A percentile compares a stretch with the other conserved stretches of the same genome.
Conservation (phyloP, 2,329 filamentous ascomycete species). For the Penicillium sp. region DNA sequence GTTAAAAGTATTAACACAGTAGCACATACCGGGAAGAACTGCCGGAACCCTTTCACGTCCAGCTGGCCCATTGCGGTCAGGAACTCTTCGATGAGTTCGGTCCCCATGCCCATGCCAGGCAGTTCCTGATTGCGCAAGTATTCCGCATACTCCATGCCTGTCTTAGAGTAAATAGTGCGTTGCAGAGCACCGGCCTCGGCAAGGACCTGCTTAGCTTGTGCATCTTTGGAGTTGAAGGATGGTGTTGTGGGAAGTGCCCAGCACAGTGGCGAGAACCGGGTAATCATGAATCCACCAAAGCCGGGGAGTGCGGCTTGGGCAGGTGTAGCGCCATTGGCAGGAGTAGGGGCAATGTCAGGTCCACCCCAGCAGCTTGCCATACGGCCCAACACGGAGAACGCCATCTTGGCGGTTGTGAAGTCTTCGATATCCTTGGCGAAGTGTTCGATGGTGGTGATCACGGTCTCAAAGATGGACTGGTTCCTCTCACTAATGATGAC, state of each 20-base stretch:
- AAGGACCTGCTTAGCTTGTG: conserved; percentile 82
- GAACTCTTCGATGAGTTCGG: conserved; percentile 47
- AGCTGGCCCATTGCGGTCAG: conserved; percentile 43
- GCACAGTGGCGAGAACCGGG: conserved; percentile 80
- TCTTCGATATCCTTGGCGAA: conserved; percentile 75
- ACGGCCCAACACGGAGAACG: conserved; percentile 75
- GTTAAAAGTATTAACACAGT: neutral
- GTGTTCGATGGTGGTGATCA: conserved; percentile 80
- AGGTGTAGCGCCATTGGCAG: conserved; percentile 28
- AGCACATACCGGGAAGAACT: conserved; percentile 46
- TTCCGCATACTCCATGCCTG: conserved; percentile 72
- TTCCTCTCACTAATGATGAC: conserved; percentile 87
- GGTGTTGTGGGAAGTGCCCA: conserved; percentile 83
- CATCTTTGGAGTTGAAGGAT: conserved; percentile 79
- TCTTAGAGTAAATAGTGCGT: conserved; percentile 86
- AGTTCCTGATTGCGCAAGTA: conserved; percentile 47
- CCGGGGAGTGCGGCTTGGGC: conserved; percentile 63
- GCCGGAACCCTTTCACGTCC: conserved; percentile 47
- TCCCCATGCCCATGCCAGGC: conserved; percentile 48
- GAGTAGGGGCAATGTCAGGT: conserved; percentile 60
- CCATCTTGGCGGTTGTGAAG: conserved; percentile 65
- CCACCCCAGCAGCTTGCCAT: conserved; percentile 92
- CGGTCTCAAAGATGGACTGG: conserved; percentile 82
- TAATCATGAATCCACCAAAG: conserved; percentile 87
- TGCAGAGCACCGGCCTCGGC: conserved; percentile 84